These are phyloP conservation scores for Melastoma malabathricum DNA, from an alignment of 345 rosid genomes.

Conservation along the genomic window DNA sequence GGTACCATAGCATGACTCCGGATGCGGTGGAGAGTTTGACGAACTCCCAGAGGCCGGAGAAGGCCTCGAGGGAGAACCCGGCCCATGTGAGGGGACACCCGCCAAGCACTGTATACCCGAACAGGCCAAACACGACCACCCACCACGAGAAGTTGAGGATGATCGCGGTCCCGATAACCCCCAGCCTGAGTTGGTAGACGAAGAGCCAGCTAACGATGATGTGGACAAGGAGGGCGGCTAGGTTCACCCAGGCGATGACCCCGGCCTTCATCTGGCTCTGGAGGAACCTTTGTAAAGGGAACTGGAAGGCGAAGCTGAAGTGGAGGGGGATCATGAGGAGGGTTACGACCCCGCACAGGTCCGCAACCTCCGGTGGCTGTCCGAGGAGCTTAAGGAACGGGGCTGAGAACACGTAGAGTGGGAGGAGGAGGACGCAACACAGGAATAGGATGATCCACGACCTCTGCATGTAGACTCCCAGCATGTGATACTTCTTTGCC, in stretches of 20 bases:
- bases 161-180: slow-evolving; percentile 40
- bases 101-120: slow-evolving; percentile 31
- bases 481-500: slow-evolving; percentile 49
- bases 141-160: slow-evolving; percentile 65
- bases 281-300: slow-evolving; percentile 61
- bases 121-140: slow-evolving; percentile 30
- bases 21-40: slow-evolving; percentile 65
- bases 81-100: slow-evolving; percentile 74
- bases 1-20: slow-evolving; percentile 72
- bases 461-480: slow-evolving; percentile 66
- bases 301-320: slow-evolving; percentile 62
- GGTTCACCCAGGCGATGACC: slow-evolving; percentile 43
- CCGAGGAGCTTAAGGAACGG: slow-evolving; percentile 50
- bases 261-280: slow-evolving; percentile 54
- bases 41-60: slow-evolving; percentile 65
- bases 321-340: slow-evolving; percentile 53
- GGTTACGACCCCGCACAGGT: slow-evolving; percentile 37
- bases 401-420: slow-evolving; percentile 36
- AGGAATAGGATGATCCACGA: slow-evolving; percentile 58
- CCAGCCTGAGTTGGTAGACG: slow-evolving; percentile 34
- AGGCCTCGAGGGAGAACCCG: slow-evolving; percentile 66
- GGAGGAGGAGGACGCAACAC: slow-evolving; percentile 37
- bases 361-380: slow-evolving; percentile 50
- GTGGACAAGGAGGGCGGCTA: slow-evolving; percentile 37
- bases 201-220: slow-evolving; percentile 49